phyloP scores from a whole-genome alignment of 2,329 filamentous ascomycete species.

The Leptographium galeiforme region DNA sequence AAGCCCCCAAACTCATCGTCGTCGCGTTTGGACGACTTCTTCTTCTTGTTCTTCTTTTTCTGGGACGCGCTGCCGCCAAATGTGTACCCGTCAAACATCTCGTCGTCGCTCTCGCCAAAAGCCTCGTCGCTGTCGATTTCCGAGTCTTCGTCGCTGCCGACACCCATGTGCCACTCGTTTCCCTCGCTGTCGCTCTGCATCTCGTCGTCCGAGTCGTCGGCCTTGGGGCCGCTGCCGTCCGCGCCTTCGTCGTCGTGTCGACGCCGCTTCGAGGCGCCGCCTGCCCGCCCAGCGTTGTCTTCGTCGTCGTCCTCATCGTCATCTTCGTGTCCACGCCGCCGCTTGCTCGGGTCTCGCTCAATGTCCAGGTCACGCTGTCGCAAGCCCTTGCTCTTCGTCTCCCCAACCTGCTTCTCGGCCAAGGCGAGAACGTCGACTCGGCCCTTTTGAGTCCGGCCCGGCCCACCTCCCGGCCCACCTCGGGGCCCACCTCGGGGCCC shows the following conservation, averaged over 20 bases:
- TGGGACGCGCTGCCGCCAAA: slow-evolving; percentile 35
- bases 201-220: slow-evolving; percentile 45
- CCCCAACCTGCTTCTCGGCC: slow-evolving; percentile 37
- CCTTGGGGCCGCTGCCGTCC: slow-evolving; percentile 20
- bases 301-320: slow-evolving; percentile 39
- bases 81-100: slow-evolving; percentile 62
- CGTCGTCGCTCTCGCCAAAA: slow-evolving; percentile 79
- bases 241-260: slow-evolving; percentile 28
- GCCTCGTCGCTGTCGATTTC: slow-evolving; percentile 62
- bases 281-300: slow-evolving; percentile 40
- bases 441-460: slow-evolving; percentile 33
- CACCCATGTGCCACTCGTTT: slow-evolving; percentile 71
- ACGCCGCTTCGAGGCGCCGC: slow-evolving; percentile 17
- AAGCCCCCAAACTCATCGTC: slow-evolving; percentile 40
- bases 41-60: slow-evolving; percentile 20
- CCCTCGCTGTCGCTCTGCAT: slow-evolving; percentile 76
- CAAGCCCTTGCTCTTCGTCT: slow-evolving; percentile 19
- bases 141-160: slow-evolving; percentile 45
- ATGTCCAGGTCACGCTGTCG: slow-evolving; percentile 36
- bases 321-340: slow-evolving; percentile 30
- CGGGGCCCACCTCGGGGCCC: too few species aligned
- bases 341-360: slow-evolving; percentile 26
- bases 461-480: too few species aligned
- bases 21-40: slow-evolving; percentile 13
- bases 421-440: slow-evolving; percentile 42